phyloP scores from a whole-genome alignment of 805 yeast species.

The Crinitomyces ghanaensis region DNA sequence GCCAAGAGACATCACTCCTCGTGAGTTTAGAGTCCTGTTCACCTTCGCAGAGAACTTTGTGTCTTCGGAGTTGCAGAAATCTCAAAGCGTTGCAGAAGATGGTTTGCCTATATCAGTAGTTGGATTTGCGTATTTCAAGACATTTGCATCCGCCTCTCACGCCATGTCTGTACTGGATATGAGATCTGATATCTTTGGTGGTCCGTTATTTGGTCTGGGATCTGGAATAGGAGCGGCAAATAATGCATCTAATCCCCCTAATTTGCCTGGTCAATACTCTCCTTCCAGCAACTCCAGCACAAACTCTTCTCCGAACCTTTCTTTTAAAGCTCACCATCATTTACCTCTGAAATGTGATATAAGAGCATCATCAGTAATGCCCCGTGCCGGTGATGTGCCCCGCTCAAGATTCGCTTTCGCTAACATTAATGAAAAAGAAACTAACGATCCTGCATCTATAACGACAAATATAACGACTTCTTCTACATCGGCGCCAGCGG shows the following conservation, averaged over 20 bases:
- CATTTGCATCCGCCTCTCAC: conserved; percentile 8
- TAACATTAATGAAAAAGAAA: neutral
- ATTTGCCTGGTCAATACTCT: conserved; percentile 2
- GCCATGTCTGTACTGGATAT: conserved; percentile 9
- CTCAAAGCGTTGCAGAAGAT: conserved; percentile 16
- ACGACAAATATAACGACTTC: conserved; percentile 2
- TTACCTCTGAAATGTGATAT: conserved; percentile 11
- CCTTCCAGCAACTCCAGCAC: conserved; percentile 4
- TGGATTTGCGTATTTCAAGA: conserved; percentile 14
- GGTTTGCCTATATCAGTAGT: conserved; percentile 12
- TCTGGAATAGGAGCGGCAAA: too few relatives aligned
- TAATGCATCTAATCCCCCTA: conserved; percentile 2
- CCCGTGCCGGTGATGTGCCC: conserved; percentile 1
- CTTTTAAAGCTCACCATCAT: conserved; percentile 4
- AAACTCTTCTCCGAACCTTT: conserved; percentile 4
- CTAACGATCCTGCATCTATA: conserved; percentile 1
- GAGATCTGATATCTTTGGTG: conserved; percentile 9
- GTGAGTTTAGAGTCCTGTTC: conserved; percentile 29
- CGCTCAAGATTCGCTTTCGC: conserved; percentile 8
- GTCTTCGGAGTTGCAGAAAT: conserved; percentile 23
- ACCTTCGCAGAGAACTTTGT: conserved; percentile 30
- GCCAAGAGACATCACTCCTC: conserved; percentile 27
- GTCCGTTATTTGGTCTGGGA: too few relatives aligned
- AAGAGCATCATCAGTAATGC: conserved; percentile 3
- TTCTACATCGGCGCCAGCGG: conserved; percentile 1